A percentile compares a stretch with the other conserved stretches of the same genome.
Evolutionary conservation across 225 moss, liverwort and hornwort species (phyloP).

Genomic region (Polytrichum formosum): DNA sequence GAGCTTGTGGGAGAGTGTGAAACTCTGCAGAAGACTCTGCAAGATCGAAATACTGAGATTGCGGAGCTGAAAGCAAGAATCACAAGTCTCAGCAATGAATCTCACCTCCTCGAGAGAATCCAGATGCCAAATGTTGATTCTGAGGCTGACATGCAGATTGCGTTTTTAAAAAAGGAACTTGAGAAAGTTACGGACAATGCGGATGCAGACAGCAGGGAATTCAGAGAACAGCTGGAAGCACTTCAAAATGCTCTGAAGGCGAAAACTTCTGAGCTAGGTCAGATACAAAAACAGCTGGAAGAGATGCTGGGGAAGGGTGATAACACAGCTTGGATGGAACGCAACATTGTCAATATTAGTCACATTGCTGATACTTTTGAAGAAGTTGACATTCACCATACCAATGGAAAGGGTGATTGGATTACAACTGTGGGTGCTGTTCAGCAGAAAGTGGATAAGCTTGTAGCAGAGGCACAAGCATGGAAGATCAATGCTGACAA

Average conservation of each 20-base stretch:
- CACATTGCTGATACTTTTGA: slow-evolving; percentile 20
- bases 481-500: slow-evolving; percentile 40
- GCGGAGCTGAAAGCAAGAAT: slow-evolving; percentile 46
- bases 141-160: slow-evolving; percentile 25
- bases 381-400: slow-evolving; percentile 19
- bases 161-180: slow-evolving; percentile 35
- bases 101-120: slow-evolving; percentile 30
- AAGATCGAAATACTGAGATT: slow-evolving; percentile 72
- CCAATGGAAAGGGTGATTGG: slow-evolving; percentile 24
- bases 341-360: slow-evolving; percentile 16
- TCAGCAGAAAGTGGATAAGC: slow-evolving; percentile 31
- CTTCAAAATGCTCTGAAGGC: slow-evolving; percentile 23
- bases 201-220: slow-evolving; percentile 18
- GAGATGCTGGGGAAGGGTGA: slow-evolving; percentile 36
- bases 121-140: slow-evolving; percentile 23
- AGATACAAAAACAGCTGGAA: slow-evolving; percentile 27
- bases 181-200: slow-evolving; percentile 27
- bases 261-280: slow-evolving; percentile 21
- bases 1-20: slow-evolving; percentile 79
- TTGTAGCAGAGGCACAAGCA: slow-evolving; percentile 29
- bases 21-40: slow-evolving; percentile 60
- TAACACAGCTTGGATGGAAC: slow-evolving; percentile 38
- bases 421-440: slow-evolving; percentile 23
- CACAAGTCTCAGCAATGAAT: slow-evolving; percentile 31
- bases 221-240: slow-evolving; percentile 22